Percentiles rank a stretch among this genome's conserved stretches.
Evolutionary conservation across 1,139 yeast species (phyloP).

Genomic region (Yamadazyma mexicana): DNA sequence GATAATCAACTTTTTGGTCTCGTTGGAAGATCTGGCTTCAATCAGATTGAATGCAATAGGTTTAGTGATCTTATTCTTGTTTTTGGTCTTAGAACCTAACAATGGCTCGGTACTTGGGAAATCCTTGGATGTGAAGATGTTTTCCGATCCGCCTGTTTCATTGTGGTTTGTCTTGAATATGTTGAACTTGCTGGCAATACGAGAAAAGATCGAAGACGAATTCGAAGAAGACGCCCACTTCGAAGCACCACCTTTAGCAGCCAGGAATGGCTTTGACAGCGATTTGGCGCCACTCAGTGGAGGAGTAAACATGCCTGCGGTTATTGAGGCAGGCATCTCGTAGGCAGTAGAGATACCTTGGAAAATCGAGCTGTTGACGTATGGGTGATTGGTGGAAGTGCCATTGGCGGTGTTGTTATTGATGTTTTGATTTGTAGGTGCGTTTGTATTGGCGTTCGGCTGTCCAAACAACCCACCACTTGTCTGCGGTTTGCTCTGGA

Average conservation of each 20-base stretch:
- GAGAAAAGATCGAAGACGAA: slow-evolving; percentile 30
- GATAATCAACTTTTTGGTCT: slow-evolving; percentile 37
- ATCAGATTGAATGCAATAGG: slow-evolving; percentile 13
- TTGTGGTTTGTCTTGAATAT: slow-evolving; percentile 24
- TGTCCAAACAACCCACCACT: slow-evolving; percentile 3
- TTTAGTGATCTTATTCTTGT: slow-evolving; percentile 14
- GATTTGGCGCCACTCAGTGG: slow-evolving; percentile 2
- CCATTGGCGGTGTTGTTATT: neutral
- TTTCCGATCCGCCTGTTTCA: slow-evolving; percentile 4
- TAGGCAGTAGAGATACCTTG: slow-evolving; percentile 12
- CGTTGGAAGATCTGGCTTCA: slow-evolving; percentile 14
- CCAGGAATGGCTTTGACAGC: neutral
- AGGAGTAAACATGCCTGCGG: slow-evolving; percentile 27
- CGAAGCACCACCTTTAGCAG: neutral
- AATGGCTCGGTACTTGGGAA: slow-evolving; percentile 12
- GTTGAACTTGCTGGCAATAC: slow-evolving; percentile 39
- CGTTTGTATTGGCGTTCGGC: slow-evolving; percentile 1
- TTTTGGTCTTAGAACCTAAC: neutral
- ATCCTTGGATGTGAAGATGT: slow-evolving; percentile 15
- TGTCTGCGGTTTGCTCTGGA: slow-evolving; percentile 16
- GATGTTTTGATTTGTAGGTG: neutral
- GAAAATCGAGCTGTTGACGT: slow-evolving; percentile 11
- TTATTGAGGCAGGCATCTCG: slow-evolving; percentile 40
- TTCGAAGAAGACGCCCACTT: neutral
- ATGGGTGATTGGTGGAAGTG: slow-evolving; percentile 5